Conservation (phyloP, 306 rosid species). For the Quillaja saponaria region DNA sequence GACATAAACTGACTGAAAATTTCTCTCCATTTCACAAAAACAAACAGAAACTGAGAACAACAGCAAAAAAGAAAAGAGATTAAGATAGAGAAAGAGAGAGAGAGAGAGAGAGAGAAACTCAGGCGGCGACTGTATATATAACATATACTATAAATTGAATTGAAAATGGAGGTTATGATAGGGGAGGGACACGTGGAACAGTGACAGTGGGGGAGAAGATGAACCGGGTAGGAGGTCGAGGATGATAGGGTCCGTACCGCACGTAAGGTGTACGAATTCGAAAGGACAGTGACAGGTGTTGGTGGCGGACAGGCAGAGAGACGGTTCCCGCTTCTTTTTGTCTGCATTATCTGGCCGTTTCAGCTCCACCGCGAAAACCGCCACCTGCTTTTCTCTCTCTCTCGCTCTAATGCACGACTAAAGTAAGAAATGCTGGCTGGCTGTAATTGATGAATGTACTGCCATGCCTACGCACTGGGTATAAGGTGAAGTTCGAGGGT, state of each 20-base stretch:
- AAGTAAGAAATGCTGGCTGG: too few species aligned
- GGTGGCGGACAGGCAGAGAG: conserved; percentile 18
- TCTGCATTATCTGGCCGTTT: conserved; percentile 27
- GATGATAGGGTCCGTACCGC: conserved; percentile 47
- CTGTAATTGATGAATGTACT: too few species aligned
- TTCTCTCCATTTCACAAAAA: conserved; percentile 20
- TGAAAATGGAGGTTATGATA: conserved; percentile 1
- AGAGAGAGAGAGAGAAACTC: not conserved
- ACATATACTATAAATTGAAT: not conserved
- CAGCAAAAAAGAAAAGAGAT: not conserved
- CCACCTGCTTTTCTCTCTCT: not conserved
- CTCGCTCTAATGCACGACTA: too few species aligned
- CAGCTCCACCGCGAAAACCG: conserved; percentile 6
- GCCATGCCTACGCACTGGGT: too few species aligned
- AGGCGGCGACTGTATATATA: not conserved
- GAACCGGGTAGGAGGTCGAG: conserved; percentile 33
- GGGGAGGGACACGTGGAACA: conserved; percentile 33
- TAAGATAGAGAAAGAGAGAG: not conserved
- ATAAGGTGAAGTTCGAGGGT: too few species aligned
- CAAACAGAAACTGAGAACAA: not conserved
- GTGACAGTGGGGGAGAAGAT: not conserved
- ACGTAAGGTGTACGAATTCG: not conserved
- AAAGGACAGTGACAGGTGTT: conserved; percentile 21
- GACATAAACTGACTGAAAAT: conserved; percentile 1
- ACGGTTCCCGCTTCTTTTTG: conserved; percentile 10